These are phyloP conservation scores for Gastroboletus turbinatus DNA, from an alignment of 1,284 basidiomycete species.

Conservation along the genomic window DNA sequence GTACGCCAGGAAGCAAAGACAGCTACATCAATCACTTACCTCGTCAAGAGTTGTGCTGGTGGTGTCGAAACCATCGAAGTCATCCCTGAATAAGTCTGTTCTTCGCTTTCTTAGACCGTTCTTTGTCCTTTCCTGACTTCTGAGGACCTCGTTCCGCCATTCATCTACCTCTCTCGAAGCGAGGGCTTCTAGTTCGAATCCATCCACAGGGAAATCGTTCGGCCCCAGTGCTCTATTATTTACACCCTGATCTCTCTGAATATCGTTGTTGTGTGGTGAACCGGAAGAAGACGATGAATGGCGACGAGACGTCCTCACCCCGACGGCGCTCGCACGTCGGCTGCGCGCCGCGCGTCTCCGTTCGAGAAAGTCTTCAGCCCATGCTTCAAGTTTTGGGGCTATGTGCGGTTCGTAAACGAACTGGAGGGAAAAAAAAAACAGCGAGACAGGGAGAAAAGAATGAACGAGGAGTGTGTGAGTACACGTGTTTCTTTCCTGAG, in stretches of 20 bases:
- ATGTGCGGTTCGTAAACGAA: slow-evolving; percentile 65
- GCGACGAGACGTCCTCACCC: slow-evolving; percentile 20
- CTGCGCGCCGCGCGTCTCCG: slow-evolving; percentile 38
- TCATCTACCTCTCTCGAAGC: slow-evolving; percentile 49
- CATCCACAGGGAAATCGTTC: slow-evolving; percentile 12
- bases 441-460: not conserved
- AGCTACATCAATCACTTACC: slow-evolving; percentile 33
- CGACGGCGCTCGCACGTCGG: slow-evolving; percentile 24
- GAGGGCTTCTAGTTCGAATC: slow-evolving; percentile 52
- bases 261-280: slow-evolving; percentile 7
- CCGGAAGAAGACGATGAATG: slow-evolving; percentile 13
- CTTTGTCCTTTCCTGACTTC: slow-evolving; percentile 21
- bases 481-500: slow-evolving; percentile 16
- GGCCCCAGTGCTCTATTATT: slow-evolving; percentile 2
- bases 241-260: slow-evolving; percentile 10
- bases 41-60: slow-evolving; percentile 41
- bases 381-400: slow-evolving; percentile 52
- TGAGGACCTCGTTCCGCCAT: slow-evolving; percentile 48
- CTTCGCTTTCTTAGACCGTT: slow-evolving; percentile 18
- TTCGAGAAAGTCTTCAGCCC: slow-evolving; percentile 48
- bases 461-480: slow-evolving; percentile 18
- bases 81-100: slow-evolving; percentile 4
- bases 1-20: not conserved
- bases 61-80: slow-evolving; percentile 22
- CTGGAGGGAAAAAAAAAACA: slow-evolving; percentile 30